phyloP scores from a whole-genome alignment of 1,139 yeast genomes.

The Komagataea norvegica region DNA sequence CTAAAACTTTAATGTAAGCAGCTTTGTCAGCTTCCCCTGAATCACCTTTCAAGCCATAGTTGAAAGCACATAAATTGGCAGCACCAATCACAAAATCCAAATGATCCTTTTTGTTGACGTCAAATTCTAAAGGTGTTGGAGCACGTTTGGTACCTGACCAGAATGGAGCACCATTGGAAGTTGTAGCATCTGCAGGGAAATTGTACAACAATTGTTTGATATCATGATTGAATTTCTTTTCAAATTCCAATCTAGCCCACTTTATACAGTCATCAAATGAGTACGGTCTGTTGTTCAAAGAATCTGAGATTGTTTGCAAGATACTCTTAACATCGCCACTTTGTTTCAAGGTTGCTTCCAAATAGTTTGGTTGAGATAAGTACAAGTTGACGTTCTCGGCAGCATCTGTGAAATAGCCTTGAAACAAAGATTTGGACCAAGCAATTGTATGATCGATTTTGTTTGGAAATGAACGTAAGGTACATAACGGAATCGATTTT shows the following conservation, averaged over 20 bases:
- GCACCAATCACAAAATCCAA: slow-evolving; percentile 80
- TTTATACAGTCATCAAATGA: slow-evolving; percentile 88
- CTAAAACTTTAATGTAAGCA: slow-evolving; percentile 44
- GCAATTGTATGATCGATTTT: slow-evolving; percentile 98
- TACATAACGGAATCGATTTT: slow-evolving; percentile 93
- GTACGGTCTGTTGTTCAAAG: slow-evolving; percentile 76
- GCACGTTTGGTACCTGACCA: slow-evolving; percentile 99
- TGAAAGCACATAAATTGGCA: slow-evolving; percentile 85
- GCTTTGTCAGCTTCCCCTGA: slow-evolving; percentile 42
- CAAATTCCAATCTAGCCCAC: slow-evolving; percentile 94
- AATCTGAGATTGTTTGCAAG: slow-evolving; percentile 68
- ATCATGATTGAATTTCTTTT: slow-evolving; percentile 76
- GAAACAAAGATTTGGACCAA: slow-evolving; percentile 95
- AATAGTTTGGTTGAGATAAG: slow-evolving; percentile 86
- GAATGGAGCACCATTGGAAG: slow-evolving; percentile 87
- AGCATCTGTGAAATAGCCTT: slow-evolving; percentile 85
- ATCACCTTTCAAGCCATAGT: slow-evolving; percentile 76
- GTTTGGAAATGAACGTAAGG: slow-evolving; percentile 94
- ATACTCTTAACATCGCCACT: slow-evolving; percentile 88
- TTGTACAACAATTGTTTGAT: slow-evolving; percentile 85
- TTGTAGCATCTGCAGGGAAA: slow-evolving; percentile 90
- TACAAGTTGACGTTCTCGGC: slow-evolving; percentile 92
- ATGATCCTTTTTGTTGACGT: slow-evolving; percentile 70
- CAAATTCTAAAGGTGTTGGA: slow-evolving; percentile 78
- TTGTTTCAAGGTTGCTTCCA: slow-evolving; percentile 85